phyloP scores from a whole-genome alignment of 306 rosid genomes.

The Corylus heterophylla region DNA sequence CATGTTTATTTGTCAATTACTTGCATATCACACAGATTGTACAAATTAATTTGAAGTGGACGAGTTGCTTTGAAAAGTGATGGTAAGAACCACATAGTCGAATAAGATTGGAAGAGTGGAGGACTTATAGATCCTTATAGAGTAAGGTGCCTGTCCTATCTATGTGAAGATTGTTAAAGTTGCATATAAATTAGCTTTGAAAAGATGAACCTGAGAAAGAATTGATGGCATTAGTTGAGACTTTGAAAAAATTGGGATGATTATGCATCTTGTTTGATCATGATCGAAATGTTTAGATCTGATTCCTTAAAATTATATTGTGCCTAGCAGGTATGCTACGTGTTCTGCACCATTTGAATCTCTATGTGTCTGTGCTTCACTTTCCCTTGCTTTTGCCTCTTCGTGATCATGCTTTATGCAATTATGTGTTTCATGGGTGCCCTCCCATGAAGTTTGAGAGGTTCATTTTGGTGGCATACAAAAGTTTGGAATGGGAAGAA shows the following conservation, averaged over 20 bases:
- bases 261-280: not conserved
- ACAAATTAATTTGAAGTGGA: not conserved
- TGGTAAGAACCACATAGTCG: not conserved
- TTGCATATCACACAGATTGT: not conserved
- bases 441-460: not conserved
- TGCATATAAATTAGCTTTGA: not conserved
- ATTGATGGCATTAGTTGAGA: not conserved
- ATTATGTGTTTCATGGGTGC: not conserved
- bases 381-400: not conserved
- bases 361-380: not conserved
- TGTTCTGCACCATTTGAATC: not conserved
- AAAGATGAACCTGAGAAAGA: not conserved
- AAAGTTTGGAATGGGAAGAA: not conserved
- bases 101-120: not conserved
- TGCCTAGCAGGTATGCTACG: not conserved
- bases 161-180: not conserved
- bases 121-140: not conserved
- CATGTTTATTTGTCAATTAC: not conserved
- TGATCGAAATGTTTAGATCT: slow-evolving; percentile 2
- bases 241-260: not conserved
- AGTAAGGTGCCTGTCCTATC: not conserved
- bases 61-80: not conserved
- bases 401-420: not conserved
- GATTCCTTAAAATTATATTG: not conserved
- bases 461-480: not conserved